A percentile compares a stretch with the other conserved stretches of the same genome.
These are phyloP conservation scores for Saccharomycopsis phalli DNA, from an alignment of 1,139 yeast species.

Conservation along the genomic window DNA sequence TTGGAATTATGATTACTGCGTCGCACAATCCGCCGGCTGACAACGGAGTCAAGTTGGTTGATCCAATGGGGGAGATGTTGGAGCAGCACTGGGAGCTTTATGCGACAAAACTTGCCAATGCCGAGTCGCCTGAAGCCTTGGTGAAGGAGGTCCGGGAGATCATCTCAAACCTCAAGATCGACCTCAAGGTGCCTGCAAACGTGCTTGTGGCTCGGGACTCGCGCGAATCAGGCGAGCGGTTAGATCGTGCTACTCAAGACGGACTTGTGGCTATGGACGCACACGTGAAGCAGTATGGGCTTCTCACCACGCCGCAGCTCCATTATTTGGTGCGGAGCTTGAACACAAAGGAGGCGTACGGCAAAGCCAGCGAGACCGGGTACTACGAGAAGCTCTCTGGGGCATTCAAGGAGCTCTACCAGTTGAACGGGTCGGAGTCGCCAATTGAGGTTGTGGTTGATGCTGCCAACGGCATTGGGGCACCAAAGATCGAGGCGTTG, in stretches of 20 bases:
- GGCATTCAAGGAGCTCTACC: constrained; percentile 34
- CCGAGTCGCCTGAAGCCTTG: constrained; percentile 33
- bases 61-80: constrained; percentile 91
- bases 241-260: constrained; percentile 55
- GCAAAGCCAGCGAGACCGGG: constrained; percentile 56
- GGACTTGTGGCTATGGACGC: constrained; percentile 50
- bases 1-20: constrained; percentile 95
- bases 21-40: constrained; percentile 94
- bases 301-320: constrained; percentile 88
- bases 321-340: constrained; percentile 75
- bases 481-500: constrained; percentile 55
- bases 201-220: constrained; percentile 63
- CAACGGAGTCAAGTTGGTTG: constrained; percentile 93
- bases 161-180: constrained; percentile 32
- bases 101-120: constrained; percentile 77
- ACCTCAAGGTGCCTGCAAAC: constrained; percentile 29
- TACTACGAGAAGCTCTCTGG: constrained; percentile 58
- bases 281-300: constrained; percentile 47
- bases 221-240: constrained; percentile 66
- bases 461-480: constrained; percentile 95
- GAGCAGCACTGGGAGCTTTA: constrained; percentile 74
- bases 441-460: constrained; percentile 56
- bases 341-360: constrained; percentile 45
- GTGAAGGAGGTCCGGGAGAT: constrained; percentile 28
- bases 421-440: constrained; percentile 31